Conservation (phyloP, 1,284 basidiomycete genomes). For the Trametes sp. region DNA sequence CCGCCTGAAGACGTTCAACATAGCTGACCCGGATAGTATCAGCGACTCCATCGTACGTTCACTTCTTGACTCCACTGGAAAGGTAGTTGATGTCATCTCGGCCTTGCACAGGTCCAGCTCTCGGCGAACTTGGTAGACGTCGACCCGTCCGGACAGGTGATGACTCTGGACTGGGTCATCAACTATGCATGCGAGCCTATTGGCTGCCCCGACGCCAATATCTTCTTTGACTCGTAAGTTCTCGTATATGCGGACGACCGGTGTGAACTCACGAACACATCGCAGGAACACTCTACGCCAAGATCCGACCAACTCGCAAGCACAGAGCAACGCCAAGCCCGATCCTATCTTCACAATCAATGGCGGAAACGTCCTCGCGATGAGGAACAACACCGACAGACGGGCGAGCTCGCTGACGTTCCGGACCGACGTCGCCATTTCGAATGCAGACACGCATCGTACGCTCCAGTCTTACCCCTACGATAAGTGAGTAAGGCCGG, state of each 20-base stretch:
- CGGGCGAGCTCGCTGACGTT: slow-evolving; percentile 30
- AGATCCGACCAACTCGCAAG: not conserved
- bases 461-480: slow-evolving; percentile 35
- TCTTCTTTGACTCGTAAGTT: slow-evolving; percentile 35
- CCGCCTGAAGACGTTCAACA: slow-evolving; percentile 28
- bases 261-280: not conserved
- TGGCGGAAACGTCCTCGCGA: slow-evolving; percentile 23
- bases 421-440: slow-evolving; percentile 33
- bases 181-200: slow-evolving; percentile 21
- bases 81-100: not conserved
- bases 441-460: slow-evolving; percentile 27
- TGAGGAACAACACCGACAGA: slow-evolving; percentile 25
- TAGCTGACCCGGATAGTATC: slow-evolving; percentile 16
- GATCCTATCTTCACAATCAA: slow-evolving; percentile 30
- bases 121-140: slow-evolving; percentile 31
- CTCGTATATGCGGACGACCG: no score
- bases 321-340: slow-evolving; percentile 27
- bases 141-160: slow-evolving; percentile 27
- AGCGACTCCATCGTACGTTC: slow-evolving; percentile 20
- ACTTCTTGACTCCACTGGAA: not conserved
- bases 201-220: slow-evolving; percentile 30
- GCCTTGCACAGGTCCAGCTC: slow-evolving; percentile 20
- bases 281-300: slow-evolving; percentile 28
- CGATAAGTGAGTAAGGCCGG: slow-evolving; percentile 27
- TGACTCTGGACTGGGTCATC: slow-evolving; percentile 34